Conservation (phyloP, 2,329 filamentous ascomycete genomes). For the Aspergillus alliaceus region DNA sequence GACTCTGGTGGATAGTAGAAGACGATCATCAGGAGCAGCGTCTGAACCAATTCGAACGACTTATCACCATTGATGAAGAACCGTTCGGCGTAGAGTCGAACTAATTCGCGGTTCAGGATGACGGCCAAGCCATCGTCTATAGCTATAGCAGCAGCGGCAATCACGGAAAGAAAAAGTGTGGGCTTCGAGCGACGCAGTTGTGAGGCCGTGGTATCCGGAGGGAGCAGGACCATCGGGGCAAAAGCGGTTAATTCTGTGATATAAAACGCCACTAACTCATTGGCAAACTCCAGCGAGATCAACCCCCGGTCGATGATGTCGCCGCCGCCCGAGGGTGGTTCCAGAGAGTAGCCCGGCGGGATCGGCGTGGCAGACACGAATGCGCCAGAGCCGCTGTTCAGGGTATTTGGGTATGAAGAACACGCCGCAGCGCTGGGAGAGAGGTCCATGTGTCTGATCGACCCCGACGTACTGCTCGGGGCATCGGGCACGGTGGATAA, state of each 20-base stretch:
- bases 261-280: conserved; percentile 32
- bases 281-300: conserved; percentile 31
- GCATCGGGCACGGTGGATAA: conserved; percentile 21
- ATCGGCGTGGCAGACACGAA: conserved; percentile 21
- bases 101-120: conserved; percentile 49
- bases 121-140: conserved; percentile 46
- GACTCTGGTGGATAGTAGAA: conserved; percentile 53
- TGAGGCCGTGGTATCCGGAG: conserved; percentile 28
- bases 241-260: conserved; percentile 30
- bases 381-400: conserved; percentile 19
- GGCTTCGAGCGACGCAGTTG: conserved; percentile 51
- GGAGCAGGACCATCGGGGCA: conserved; percentile 32
- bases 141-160: conserved; percentile 65
- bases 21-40: conserved; percentile 49
- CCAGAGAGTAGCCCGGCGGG: conserved; percentile 19
- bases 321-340: conserved; percentile 13
- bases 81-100: conserved; percentile 49
- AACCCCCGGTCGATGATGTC: conserved; percentile 36
- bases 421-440: conserved; percentile 24
- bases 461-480: conserved; percentile 20
- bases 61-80: conserved; percentile 53
- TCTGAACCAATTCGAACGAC: conserved; percentile 53
- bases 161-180: conserved; percentile 68
- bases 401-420: conserved; percentile 18
- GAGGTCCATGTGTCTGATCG: conserved; percentile 23